Evolutionary conservation across 140 eudicot species (phyloP).

Genomic region (Stevia rebaudiana): DNA sequence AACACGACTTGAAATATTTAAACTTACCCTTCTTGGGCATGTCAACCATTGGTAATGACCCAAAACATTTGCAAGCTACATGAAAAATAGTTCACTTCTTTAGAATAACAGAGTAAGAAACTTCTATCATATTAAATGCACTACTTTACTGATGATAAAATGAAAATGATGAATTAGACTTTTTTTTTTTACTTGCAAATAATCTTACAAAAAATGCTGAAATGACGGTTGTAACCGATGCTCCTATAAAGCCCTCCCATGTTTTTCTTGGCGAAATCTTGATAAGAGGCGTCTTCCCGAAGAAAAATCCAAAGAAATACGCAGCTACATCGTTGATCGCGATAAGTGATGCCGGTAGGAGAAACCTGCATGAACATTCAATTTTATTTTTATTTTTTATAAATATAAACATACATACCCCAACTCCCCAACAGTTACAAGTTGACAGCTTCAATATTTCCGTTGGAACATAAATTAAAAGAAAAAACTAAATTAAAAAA

Average conservation of each 20-base stretch:
- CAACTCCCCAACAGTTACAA: not conserved
- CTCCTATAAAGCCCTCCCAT: conserved; percentile 93
- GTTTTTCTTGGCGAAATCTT: conserved; percentile 88
- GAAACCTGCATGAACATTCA: conserved; percentile 47
- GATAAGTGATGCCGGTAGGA: conserved; percentile 76
- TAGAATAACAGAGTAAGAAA: not conserved
- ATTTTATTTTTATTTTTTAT: not conserved
- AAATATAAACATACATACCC: not conserved
- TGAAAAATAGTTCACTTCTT: not conserved
- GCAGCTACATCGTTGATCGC: conserved; percentile 75
- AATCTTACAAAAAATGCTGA: conserved; percentile 71
- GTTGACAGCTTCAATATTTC: not conserved
- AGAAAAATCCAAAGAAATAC: conserved; percentile 73
- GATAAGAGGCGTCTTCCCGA: conserved; percentile 76
- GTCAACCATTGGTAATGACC: conserved; percentile 80
- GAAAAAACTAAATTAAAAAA: too few relatives aligned
- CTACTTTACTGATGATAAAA: not conserved
- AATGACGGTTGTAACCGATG: conserved; percentile 62
- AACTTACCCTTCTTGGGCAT: conserved; percentile 74
- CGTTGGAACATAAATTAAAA: too few relatives aligned
- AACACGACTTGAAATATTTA: not conserved
- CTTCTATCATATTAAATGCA: not conserved
- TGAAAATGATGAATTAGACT: not conserved
- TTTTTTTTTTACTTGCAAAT: not conserved
- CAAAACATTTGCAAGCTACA: conserved; percentile 69